These are phyloP conservation scores for Onygenales sp. DNA, from an alignment of 2,329 filamentous ascomycete genomes.

Conservation along the genomic window DNA sequence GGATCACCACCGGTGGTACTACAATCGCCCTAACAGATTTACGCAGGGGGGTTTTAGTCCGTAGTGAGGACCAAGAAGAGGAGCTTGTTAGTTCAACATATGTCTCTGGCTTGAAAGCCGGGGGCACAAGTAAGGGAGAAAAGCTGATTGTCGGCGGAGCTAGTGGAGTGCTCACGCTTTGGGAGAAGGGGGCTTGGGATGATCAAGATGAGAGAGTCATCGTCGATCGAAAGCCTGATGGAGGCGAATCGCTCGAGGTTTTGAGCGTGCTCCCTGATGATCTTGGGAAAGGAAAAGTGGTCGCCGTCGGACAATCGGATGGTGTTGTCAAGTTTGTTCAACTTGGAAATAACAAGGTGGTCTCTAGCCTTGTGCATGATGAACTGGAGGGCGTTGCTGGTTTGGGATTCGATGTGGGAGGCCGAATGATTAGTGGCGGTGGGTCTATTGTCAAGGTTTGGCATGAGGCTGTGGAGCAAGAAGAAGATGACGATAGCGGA, in stretches of 20 bases:
- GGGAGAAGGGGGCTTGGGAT: slow-evolving; percentile 92
- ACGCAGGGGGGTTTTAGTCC: slow-evolving; percentile 72
- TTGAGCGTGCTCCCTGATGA: slow-evolving; percentile 62
- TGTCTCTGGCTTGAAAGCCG: slow-evolving; percentile 64
- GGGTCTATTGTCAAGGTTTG: slow-evolving; percentile 83
- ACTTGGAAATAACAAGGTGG: slow-evolving; percentile 62
- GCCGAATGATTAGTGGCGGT: slow-evolving; percentile 81
- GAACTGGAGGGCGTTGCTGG: slow-evolving; percentile 78
- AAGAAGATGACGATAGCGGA: slow-evolving; percentile 36
- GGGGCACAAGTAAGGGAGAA: slow-evolving; percentile 58
- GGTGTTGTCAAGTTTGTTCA: slow-evolving; percentile 70
- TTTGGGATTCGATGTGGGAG: slow-evolving; percentile 73
- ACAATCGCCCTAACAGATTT: slow-evolving; percentile 87
- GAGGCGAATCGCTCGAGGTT: slow-evolving; percentile 73
- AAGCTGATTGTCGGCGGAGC: slow-evolving; percentile 69
- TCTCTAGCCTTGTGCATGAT: slow-evolving; percentile 63
- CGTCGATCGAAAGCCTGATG: slow-evolving; percentile 53
- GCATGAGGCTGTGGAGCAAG: slow-evolving; percentile 46
- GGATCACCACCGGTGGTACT: slow-evolving; percentile 84
- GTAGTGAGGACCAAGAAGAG: slow-evolving; percentile 90
- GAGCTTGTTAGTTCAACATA: slow-evolving; percentile 76
- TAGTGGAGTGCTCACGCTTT: slow-evolving; percentile 76
- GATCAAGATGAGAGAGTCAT: slow-evolving; percentile 86
- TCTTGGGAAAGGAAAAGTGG: slow-evolving; percentile 53
- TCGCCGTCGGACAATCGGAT: slow-evolving; percentile 73